Conservation (phyloP, 140 eudicot species). For the Cichorium intybus region DNA sequence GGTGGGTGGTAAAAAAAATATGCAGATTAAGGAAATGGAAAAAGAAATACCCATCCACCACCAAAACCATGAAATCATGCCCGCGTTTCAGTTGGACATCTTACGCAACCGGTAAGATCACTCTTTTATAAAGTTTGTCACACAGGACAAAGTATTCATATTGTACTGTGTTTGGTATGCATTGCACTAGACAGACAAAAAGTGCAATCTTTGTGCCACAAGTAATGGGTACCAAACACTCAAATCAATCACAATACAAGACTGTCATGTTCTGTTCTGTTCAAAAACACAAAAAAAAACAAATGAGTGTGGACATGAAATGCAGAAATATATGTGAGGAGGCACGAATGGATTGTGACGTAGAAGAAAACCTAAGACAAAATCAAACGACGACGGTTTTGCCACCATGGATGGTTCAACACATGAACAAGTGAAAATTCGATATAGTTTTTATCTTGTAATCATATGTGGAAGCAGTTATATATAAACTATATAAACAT, state of each 20-base stretch:
- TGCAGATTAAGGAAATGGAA: constrained; percentile 50
- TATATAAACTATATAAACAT: neutral
- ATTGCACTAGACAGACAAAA: neutral
- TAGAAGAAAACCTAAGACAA: constrained; percentile 30
- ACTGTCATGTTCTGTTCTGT: neutral
- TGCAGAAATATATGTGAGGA: constrained; percentile 17
- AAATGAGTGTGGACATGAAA: neutral
- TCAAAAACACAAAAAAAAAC: neutral
- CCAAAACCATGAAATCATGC: constrained; percentile 19
- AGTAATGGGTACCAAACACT: no score
- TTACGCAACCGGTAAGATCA: constrained; percentile 22
- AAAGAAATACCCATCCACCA: constrained; percentile 19
- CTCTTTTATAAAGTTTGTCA: neutral
- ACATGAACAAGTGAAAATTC: constrained; percentile 19
- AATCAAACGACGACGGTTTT: constrained; percentile 14
- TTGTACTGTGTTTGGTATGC: neutral
- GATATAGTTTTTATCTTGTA: neutral
- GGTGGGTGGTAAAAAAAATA: no score
- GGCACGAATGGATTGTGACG: constrained; percentile 22
- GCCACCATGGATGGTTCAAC: constrained; percentile 43
- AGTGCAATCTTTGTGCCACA: no score
- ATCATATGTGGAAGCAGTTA: neutral
- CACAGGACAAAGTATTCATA: neutral
- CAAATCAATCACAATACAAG: neutral
- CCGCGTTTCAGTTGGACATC: constrained; percentile 18